Base-by-base conservation (phyloP, 2,329 filamentous ascomycete species). In the Sarocladium strictum region DNA sequence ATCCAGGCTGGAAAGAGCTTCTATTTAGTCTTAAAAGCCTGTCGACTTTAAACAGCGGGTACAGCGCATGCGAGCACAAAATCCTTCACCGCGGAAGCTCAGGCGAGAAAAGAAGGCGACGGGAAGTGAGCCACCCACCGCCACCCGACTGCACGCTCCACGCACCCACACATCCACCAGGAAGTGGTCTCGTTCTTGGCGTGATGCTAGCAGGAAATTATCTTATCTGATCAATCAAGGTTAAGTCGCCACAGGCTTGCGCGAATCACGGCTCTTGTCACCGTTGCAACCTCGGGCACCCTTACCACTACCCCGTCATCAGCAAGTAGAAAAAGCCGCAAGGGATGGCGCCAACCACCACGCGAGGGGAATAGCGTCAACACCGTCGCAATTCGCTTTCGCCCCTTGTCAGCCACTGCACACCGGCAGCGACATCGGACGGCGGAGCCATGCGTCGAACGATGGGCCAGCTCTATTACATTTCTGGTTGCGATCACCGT, bases 181-280 rank as follows among this genome's bases (percentile, higher is more conserved):
- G 10, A 12, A 15, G 29, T 49, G 24, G 43, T 19, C 23, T 19
- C n/a, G 26, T 27, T 49, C 29, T 32, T 49, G 29, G 43, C 26
- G 43, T n/a, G 23, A 12, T 24, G 14, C 43, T 49, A 49, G 15
- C 10, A 21, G 29, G 43, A 49, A 49, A 49, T 49, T 49, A 49
- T 49, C 43, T 49, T 49, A 49, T 49, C 43, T 29, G 43, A 49
- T 49, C 43, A 49, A 49, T 49, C 43, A n/a, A n/a, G n/a, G n/a
- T n/a, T n/a, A n/a, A n/a, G n/a, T 49, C 29, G 43, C 43, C 26
- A 49, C 26, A 32, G 6, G 23, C 26, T 32, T 29, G 7, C 43
- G 19, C 43, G 43, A 49, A 49, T 49, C 43, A 49, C 43, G 26
- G 19, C 24, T 17, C 43, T 32, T 3, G 43, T 49, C 26, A 27